Evolutionary conservation across 2,329 filamentous ascomycete genomes (phyloP), one percentile per base, ranked within the genome.

Genomic region (Stenocarpella maydis): DNA sequence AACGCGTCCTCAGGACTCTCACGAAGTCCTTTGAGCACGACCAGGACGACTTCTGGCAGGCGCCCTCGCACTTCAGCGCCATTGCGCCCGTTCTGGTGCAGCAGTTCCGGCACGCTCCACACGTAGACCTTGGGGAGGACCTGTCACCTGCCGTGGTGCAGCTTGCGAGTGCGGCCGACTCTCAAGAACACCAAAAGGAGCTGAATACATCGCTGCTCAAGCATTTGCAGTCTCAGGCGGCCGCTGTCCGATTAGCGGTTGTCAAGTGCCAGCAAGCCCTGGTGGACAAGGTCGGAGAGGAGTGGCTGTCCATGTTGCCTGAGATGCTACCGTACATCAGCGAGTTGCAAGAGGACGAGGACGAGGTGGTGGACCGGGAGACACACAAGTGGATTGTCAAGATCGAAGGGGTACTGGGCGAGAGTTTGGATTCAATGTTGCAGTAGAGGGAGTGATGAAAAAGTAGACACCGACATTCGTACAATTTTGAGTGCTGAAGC

Each of bases 271-370:
- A 98, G 82, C 91, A 94, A 77, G 88, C 87, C 17, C 84, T 98
- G 72, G 97, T 94, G 15, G 89, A 92, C 74, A 85, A 88, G 58
- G 82, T 98, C 31, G 95, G 95, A 70, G 95, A 98, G 79, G 96
- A 99, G 77, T 99, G 96, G 96, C 82, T 99, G 70, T 88, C 90
- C 1, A 87, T 97, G 83, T 80, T 98, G 77, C 94, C 95, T 0
- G 96, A 99, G 86, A 98, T 98, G 92, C 82, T 99, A 78, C 95
- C 97, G 24, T 93, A 95, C 73, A 97, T 99, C 75, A 97, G 93
- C 76, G 96, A 99, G 83, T 80, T 97, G 76, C 92, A 97, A 82
- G 96, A 99, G 78, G 96, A 99, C 78, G 96, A 98, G 74, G 95
- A 98, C 77, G 96, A 98, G 82, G 86, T 87, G 34, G 95, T 99